Evolutionary conservation across 176 grass and related monocot genomes (phyloP).

Genomic region (Calamus simplicifolius): DNA sequence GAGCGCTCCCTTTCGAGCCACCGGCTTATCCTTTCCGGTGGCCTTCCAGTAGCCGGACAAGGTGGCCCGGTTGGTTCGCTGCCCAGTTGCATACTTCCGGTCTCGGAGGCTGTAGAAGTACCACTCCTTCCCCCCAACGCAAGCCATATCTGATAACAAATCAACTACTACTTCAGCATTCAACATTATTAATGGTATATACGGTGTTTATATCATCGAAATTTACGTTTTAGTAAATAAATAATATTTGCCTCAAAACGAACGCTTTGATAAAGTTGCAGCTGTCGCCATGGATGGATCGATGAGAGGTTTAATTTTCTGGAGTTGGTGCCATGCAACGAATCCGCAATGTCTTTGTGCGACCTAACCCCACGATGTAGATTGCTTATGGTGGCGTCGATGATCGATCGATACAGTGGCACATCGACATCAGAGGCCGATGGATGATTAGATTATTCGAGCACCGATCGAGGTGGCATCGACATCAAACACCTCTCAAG

Average conservation of each 20-base stretch:
- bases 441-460: too few relatives aligned
- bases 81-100: slow-evolving; percentile 77
- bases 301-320: too few relatives aligned
- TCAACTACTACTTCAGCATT: too few relatives aligned
- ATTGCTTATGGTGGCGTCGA: slow-evolving; percentile 8
- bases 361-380: slow-evolving; percentile 9
- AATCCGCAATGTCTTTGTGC: not conserved
- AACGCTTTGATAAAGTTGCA: too few relatives aligned
- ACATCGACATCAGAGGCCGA: slow-evolving; percentile 7
- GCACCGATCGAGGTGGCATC: not conserved
- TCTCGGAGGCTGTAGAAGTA: slow-evolving; percentile 82
- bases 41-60: slow-evolving; percentile 89
- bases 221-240: too few relatives aligned
- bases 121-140: slow-evolving; percentile 56
- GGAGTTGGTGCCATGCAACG: too few relatives aligned
- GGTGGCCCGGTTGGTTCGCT: slow-evolving; percentile 69
- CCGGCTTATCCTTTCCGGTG: slow-evolving; percentile 64
- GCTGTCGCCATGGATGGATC: too few relatives aligned
- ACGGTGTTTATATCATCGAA: too few relatives aligned
- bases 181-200: too few relatives aligned
- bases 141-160: slow-evolving; percentile 28
- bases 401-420: slow-evolving; percentile 9
- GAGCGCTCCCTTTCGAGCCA: slow-evolving; percentile 19
- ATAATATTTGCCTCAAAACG: too few relatives aligned
- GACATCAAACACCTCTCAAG: not conserved